Base-by-base conservation (phyloP, 805 yeast genomes). In the Metschnikowia shivogae region DNA sequence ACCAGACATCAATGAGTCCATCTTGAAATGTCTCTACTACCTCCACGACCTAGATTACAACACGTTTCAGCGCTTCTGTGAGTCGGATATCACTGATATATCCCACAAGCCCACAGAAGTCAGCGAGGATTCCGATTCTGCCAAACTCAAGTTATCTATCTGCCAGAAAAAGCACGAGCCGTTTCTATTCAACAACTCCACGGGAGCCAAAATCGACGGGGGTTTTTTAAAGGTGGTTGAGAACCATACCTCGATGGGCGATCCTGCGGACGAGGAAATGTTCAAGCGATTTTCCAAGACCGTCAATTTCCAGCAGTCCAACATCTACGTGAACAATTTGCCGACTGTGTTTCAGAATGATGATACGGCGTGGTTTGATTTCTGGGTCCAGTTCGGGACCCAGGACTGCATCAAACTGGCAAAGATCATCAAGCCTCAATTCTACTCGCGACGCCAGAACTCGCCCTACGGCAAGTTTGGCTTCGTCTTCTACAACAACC, bases 241-340 rank as follows among this genome's bases (percentile, higher is more conserved):
- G 20, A 12, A 34, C 2, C 12, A 13, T 7, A 13, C 11, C 13
- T n/a, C n/a, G 4, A 10, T 5, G 13, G 35, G 29, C 3, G 17
- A n/a, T 13, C 34, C 32, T 9, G 28, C 22, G 11, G 42, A 34
- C 28, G 29, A 38, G 38, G 37, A 17, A 9, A 14, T 8, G 20
- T 30, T 26, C 24, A 14, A 13, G 30, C 43, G 28, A 9, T 64
- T 62, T 42, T 42, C 57, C 31, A 61, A 60, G 45, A 43, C 48
- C 31, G 49, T 58, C 28, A 67, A 69, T 48, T 70, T 63, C 52
- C 89, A 82, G 59, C 89, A 84, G 54, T 80, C 89, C 5, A 86
- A 86, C 61, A 70, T 86, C 36, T 86, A 86, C 58, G 81, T 86
- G 30, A 84, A 81, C 48, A 80, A 81, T 57, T 63, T 86, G 33